Conservation (phyloP, 805 yeast genomes). For the Starmera pachycereana region DNA sequence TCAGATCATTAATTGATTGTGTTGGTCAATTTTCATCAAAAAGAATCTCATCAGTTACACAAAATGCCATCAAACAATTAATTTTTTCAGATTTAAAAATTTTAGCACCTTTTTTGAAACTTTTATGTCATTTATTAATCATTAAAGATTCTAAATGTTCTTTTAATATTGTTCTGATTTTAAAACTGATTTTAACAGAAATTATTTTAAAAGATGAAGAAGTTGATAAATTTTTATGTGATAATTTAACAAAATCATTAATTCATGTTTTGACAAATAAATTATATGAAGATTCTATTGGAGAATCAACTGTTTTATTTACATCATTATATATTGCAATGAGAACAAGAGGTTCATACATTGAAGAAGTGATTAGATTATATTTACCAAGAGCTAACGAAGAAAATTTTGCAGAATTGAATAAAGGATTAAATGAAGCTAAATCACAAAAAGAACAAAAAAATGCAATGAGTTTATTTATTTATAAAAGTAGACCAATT, state of each 20-base stretch:
- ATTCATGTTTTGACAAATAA: conserved; percentile 59
- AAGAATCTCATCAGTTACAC: conserved; percentile 40
- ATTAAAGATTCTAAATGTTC: conserved; percentile 90
- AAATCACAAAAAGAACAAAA: conserved; percentile 70
- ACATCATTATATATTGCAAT: conserved; percentile 70
- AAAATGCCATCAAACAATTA: conserved; percentile 52
- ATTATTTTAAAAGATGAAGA: conserved; percentile 60
- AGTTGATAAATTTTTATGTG: conserved; percentile 54
- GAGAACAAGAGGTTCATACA: conserved; percentile 58
- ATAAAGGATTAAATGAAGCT: conserved; percentile 45
- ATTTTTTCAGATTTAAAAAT: conserved; percentile 55
- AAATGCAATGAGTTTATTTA: conserved; percentile 64
- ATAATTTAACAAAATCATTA: conserved; percentile 60
- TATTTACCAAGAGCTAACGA: conserved; percentile 44
- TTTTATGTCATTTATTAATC: conserved; percentile 66
- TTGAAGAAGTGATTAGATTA: conserved; percentile 47
- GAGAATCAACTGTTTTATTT: conserved; percentile 85
- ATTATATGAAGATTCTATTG: conserved; percentile 76
- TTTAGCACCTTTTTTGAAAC: conserved; percentile 66
- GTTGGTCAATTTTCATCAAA: conserved; percentile 62
- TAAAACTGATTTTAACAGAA: conserved; percentile 63
- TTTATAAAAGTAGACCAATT: conserved; percentile 49
- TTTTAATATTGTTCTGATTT: conserved; percentile 75
- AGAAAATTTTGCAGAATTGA: conserved; percentile 58
- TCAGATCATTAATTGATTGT: conserved; percentile 74